Evolutionary conservation across 2,329 filamentous ascomycete genomes (phyloP), one percentile per base, ranked within the genome.

Genomic region (Sarocladium strictum): DNA sequence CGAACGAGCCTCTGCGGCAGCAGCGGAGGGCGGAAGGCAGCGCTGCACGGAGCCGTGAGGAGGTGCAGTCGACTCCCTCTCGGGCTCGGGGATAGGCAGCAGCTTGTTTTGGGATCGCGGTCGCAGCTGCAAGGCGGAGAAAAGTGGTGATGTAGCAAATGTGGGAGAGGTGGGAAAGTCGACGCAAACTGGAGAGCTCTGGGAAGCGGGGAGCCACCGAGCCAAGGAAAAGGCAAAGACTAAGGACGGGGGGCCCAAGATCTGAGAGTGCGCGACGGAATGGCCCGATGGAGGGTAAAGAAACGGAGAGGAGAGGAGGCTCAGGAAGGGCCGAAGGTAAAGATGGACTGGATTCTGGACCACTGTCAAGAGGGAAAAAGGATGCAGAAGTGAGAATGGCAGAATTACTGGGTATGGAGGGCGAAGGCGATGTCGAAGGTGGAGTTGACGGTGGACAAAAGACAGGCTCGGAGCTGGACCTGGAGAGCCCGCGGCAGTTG

Each of bases 141-240:
- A 35, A 51, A 51, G 24, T 51, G 27, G 47, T 51, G 47, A 51
- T 51, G 47, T 21, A 21, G 24, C 24, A 15, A 23, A 23, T 15
- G 15, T 12, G 43, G 26, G n/a, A 17, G 26, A 47, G 24, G 43
- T 27, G 43, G 43, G 43, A 47, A 47, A 47, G 14, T 47, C 43
- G 43, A 47, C 24, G 21, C 17, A 23, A 23, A 43, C 38, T 47
- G 43, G 47, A 29, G 12, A 51, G 47, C 27, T 51, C 26, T 51
- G 17, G 47, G 47, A 51, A 51, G 47, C 47, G 47, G 47, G 47
- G 47, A 51, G 47, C 47, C 47, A 51, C 33, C 17, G n/a, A 35
- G 9, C 47, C 47, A 51, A 51, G 29, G n/a, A 35, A 17, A 35
- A 51, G 27, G 47, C 29, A 21, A 21, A 35, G 47, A 51, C 47